phyloP scores from a whole-genome alignment of 805 yeast species.

The Metschnikowia lachancei region DNA sequence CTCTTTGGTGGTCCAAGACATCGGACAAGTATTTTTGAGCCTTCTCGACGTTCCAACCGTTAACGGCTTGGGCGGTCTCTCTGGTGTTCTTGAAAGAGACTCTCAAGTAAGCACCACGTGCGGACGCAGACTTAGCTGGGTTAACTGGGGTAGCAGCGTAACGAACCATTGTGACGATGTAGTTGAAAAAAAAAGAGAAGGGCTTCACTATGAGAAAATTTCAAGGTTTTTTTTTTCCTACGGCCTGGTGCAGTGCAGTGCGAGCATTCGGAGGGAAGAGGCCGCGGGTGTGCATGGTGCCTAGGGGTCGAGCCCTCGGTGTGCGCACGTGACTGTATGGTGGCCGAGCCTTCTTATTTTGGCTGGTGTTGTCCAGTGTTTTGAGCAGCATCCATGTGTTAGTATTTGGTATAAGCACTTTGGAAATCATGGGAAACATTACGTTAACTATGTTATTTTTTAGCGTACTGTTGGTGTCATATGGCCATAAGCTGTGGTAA shows the following conservation, averaged over 20 bases:
- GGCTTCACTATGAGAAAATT: constrained; percentile 5
- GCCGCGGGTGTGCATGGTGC: neutral
- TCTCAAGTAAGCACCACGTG: constrained; percentile 99
- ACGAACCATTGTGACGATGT: constrained; percentile 76
- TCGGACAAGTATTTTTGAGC: constrained; percentile 95
- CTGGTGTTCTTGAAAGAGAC: constrained; percentile 99
- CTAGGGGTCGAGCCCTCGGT: constrained; percentile 14
- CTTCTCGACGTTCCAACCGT: constrained; percentile 95
- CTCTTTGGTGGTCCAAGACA: constrained; percentile 98
- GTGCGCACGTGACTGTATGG: constrained; percentile 18
- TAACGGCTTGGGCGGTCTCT: constrained; percentile 97
- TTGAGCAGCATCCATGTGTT: no score
- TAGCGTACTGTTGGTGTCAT: no score
- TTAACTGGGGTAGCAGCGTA: constrained; percentile 99
- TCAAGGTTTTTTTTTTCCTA: constrained; percentile 6
- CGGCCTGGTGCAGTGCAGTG: constrained; percentile 5
- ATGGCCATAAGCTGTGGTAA: no score
- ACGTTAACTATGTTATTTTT: no score
- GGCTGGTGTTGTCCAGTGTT: no score
- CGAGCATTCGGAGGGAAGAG: neutral
- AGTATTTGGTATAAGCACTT: no score
- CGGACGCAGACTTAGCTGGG: constrained; percentile 99
- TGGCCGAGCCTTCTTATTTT: no score
- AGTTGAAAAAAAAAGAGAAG: constrained; percentile 12
- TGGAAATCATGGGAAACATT: no score